Percentiles rank a stretch among this genome's conserved stretches.
These are phyloP conservation scores for Fusarium avenaceum DNA, from an alignment of 2,329 filamentous ascomycete genomes.

Conservation along the genomic window DNA sequence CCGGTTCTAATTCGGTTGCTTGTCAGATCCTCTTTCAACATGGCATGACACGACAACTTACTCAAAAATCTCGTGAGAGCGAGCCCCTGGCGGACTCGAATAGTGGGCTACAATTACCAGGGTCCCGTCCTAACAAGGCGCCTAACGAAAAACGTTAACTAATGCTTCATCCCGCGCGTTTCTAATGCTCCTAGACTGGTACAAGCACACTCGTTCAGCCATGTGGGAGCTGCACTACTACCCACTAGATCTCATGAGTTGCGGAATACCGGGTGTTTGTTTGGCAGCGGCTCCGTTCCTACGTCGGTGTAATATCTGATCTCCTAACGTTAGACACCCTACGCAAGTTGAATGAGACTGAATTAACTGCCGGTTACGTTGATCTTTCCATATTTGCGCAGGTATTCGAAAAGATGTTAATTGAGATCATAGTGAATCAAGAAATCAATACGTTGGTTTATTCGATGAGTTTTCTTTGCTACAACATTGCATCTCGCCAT, in stretches of 20 bases:
- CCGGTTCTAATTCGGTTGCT: conserved; percentile 36
- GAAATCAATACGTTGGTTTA: conserved; percentile 4
- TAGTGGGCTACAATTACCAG: conserved; percentile 13
- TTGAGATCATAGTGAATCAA: neutral
- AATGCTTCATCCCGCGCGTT: conserved; percentile 33
- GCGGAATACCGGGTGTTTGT: conserved; percentile 40
- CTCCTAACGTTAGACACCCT: conserved; percentile 8
- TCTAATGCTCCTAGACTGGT: conserved; percentile 19
- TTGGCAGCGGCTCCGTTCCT: conserved; percentile 47
- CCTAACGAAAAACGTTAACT: conserved; percentile 2
- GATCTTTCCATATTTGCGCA: conserved; percentile 17
- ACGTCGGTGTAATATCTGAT: conserved; percentile 29
- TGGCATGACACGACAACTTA: conserved; percentile 30
- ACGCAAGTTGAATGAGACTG: conserved; percentile 16
- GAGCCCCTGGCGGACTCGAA: conserved; percentile 15
- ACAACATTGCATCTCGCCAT: conserved; percentile 30
- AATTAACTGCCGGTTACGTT: conserved; percentile 35
- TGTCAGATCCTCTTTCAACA: conserved; percentile 22
- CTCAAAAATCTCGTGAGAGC: conserved; percentile 21
- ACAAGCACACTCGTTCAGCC: conserved; percentile 35
- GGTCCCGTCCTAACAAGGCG: conserved; percentile 11
- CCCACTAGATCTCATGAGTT: conserved; percentile 32
- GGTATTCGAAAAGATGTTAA: neutral
- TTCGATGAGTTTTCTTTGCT: neutral
- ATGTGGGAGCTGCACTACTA: conserved; percentile 33